Percentiles rank a stretch among this genome's conserved stretches.
phyloP scores from a whole-genome alignment of 1,284 basidiomycete species.

The Ceratobasidium sp. region DNA sequence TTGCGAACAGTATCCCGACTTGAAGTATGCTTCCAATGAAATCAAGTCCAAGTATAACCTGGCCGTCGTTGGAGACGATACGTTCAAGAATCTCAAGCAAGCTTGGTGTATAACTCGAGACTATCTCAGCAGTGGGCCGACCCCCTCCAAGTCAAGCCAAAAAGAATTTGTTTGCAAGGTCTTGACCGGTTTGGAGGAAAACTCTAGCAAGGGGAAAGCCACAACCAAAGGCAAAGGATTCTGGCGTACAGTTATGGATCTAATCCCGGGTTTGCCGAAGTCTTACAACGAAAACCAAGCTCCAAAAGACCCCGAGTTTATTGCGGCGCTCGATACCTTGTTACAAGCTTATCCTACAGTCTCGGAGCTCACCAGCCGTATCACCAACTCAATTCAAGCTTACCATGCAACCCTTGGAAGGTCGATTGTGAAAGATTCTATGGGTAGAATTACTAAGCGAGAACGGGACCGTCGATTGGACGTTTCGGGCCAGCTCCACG shows the following conservation, averaged over 20 bases:
- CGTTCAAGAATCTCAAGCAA: slow-evolving; percentile 28
- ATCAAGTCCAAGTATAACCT: not conserved
- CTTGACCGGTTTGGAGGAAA: not conserved
- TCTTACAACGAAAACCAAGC: not conserved
- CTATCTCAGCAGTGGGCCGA: slow-evolving; percentile 4
- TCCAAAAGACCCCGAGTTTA: slow-evolving; percentile 16
- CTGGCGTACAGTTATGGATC: too few species aligned
- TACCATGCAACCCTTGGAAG: not conserved
- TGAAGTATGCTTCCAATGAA: not conserved
- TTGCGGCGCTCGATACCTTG: slow-evolving; percentile 11
- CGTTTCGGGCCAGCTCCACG: too few species aligned
- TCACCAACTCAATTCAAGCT: slow-evolving; percentile 11
- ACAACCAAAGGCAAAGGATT: too few species aligned
- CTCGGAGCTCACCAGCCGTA: slow-evolving; percentile 8
- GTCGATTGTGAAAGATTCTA: not conserved
- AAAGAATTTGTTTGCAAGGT: slow-evolving; percentile 8
- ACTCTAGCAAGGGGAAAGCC: too few species aligned
- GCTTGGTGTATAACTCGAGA: slow-evolving; percentile 26
- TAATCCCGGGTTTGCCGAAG: too few species aligned
- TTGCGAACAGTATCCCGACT: not conserved
- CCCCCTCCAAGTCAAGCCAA: slow-evolving; percentile 1
- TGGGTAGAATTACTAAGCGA: not conserved
- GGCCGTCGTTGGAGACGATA: not conserved
- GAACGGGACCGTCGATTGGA: not conserved
- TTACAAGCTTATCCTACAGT: not conserved